Evolutionary conservation across 257 asterid genomes (phyloP).

Genomic region (Salvia hispanica): DNA sequence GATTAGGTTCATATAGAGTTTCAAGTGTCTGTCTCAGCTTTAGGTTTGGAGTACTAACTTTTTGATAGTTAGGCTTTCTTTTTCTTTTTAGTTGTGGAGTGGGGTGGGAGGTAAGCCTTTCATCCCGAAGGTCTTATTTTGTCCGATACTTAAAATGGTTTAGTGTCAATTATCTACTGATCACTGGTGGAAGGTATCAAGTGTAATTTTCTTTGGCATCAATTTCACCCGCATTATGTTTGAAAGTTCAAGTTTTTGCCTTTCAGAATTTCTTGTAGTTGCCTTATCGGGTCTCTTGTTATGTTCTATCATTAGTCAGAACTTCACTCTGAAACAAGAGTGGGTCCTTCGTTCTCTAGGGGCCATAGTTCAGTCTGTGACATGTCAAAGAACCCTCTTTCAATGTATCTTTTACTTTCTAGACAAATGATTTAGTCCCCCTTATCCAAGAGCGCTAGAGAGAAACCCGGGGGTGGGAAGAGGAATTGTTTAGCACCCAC

Average conservation of each 20-base stretch:
- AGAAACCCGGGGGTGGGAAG: neutral
- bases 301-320: no score
- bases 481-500: neutral
- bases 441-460: neutral
- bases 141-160: no score
- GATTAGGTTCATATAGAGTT: neutral
- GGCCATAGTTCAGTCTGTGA: neutral
- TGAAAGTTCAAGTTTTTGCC: slow-evolving; percentile 3
- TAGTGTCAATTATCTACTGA: no score
- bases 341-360: neutral
- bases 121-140: no score
- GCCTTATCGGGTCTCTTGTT: no score
- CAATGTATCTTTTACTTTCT: neutral
- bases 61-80: neutral
- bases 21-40: neutral
- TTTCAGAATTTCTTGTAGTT: neutral
- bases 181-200: no score
- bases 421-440: neutral
- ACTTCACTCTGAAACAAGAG: neutral
- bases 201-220: no score
- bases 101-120: no score
- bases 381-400: neutral
- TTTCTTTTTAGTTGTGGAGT: no score
- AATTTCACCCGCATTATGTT: no score
- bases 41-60: neutral